phyloP scores from a whole-genome alignment of 2,329 filamentous ascomycete genomes.

The Sporothrix curviconia region DNA sequence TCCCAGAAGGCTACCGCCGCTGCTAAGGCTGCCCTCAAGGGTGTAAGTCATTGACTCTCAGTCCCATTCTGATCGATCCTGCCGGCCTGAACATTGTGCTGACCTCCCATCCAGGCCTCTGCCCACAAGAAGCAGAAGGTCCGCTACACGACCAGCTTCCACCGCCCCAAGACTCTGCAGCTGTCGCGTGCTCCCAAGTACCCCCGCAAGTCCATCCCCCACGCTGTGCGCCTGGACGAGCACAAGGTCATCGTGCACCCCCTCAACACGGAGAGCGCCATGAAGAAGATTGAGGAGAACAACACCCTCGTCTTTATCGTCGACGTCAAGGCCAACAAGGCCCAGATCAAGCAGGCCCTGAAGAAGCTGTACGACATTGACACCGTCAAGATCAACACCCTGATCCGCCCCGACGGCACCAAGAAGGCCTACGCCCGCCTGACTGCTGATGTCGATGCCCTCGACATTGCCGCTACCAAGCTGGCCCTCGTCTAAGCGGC shows the following conservation, averaged over 20 bases:
- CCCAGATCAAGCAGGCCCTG: constrained; percentile 94
- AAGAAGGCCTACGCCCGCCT: constrained; percentile 99
- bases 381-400: constrained; percentile 97
- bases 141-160: constrained; percentile 89
- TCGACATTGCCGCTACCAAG: constrained; percentile 99
- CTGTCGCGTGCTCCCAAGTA: constrained; percentile 90
- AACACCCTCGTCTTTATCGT: constrained; percentile 99
- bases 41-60: constrained; percentile 57
- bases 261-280: constrained; percentile 98
- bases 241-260: constrained; percentile 98
- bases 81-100: not conserved
- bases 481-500: constrained; percentile 81
- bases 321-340: constrained; percentile 97
- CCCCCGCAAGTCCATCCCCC: constrained; percentile 89
- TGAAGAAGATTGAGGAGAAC: constrained; percentile 99
- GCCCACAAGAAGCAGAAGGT: constrained; percentile 86
- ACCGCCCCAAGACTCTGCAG: constrained; percentile 92
- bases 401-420: constrained; percentile 92
- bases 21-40: constrained; percentile 92
- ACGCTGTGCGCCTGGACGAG: constrained; percentile 87
- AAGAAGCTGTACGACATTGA: constrained; percentile 99
- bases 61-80: not conserved
- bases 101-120: constrained; percentile 35
- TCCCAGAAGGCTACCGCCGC: constrained; percentile 83
- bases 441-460: constrained; percentile 92